Conservation (phyloP, 2,329 filamentous ascomycete genomes). For the Alternaria brassicae region DNA sequence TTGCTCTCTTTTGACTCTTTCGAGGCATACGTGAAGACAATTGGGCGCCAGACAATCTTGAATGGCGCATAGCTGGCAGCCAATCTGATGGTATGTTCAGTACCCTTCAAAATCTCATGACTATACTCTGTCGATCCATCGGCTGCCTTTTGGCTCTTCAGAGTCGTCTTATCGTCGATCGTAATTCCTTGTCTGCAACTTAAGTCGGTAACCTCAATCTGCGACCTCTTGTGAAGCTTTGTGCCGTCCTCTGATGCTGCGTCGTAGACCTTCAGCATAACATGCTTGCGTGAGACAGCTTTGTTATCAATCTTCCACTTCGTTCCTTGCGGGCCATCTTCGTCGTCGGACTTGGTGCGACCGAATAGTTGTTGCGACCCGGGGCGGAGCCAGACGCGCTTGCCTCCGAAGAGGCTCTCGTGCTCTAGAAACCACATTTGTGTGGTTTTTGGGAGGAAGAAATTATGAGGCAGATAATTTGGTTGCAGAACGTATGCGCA, state of each 20-base stretch:
- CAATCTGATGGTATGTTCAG: slow-evolving; percentile 70
- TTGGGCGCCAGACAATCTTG: slow-evolving; percentile 77
- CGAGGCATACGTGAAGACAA: slow-evolving; percentile 83
- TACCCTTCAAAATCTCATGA: slow-evolving; percentile 34
- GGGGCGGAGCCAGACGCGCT: slow-evolving; percentile 82
- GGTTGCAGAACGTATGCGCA: not conserved
- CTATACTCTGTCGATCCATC: slow-evolving; percentile 37
- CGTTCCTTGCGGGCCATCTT: slow-evolving; percentile 43
- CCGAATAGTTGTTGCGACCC: slow-evolving; percentile 88
- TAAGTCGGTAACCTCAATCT: slow-evolving; percentile 77
- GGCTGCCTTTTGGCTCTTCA: slow-evolving; percentile 66
- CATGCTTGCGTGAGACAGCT: slow-evolving; percentile 86
- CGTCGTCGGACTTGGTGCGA: slow-evolving; percentile 70
- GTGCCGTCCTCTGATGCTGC: slow-evolving; percentile 72
- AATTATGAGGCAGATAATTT: not conserved
- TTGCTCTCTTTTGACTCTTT: slow-evolving; percentile 65
- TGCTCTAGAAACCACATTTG: slow-evolving; percentile 64
- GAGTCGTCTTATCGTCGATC: slow-evolving; percentile 72
- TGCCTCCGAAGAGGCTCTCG: slow-evolving; percentile 63
- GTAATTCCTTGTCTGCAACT: slow-evolving; percentile 81
- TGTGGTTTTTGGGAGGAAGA: not conserved
- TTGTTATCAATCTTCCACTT: slow-evolving; percentile 73
- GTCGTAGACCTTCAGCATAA: slow-evolving; percentile 74
- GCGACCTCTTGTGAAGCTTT: slow-evolving; percentile 69
- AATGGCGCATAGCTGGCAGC: slow-evolving; percentile 73